Evolutionary conservation across 2,329 filamentous ascomycete genomes (phyloP), one percentile per base, ranked within the genome.

Genomic region (Penicillium vulpinum): DNA sequence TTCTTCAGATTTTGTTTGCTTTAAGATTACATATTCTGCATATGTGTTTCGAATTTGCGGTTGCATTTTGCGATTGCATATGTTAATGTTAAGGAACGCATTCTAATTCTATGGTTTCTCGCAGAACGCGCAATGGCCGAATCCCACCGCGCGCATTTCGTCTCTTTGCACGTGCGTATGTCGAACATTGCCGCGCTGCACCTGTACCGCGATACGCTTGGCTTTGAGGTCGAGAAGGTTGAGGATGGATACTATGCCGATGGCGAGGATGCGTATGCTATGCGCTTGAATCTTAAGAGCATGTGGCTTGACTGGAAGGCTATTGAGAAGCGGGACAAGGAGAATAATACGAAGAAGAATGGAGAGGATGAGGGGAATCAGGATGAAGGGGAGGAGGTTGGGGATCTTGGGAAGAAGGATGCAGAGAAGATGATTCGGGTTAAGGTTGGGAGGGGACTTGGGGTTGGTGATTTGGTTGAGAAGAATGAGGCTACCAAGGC

Each of bases 81-180:
- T 28, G 15, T n/a, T 13, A 29, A 8, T 1, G 2, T 44, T 21
- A 21, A 10, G 13, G n/a, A 21, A 13, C 21, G 1, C 9, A 3
- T 15, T 16, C 36, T 41, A n/a, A 41, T 41, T 13, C 1, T 3
- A 21, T 39, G 3, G 2, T 48, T 24, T 11, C 56, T 57, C 45
- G 11, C 63, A 93, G 90, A 97, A 80, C 85, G 91, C 68, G 94
- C 94, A 68, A 99, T 99, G 94, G 92, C 92, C 58, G 94, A 99
- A 77, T 92, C 90, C 33, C 97, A 93, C 73, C 85, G 86, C 68
- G 94, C 92, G 1, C 85, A 89, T 73, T 97, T 97, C 80, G 93
- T 99, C 70, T 95, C 90, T 33, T 85, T 99, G 33, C 94, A 99
- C 80, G 94, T 99, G 62, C 92, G 94, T 70, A 86, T 96, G 51